phyloP scores from a whole-genome alignment of 225 moss, liverwort and hornwort genomes.

The Lunularia cruciata region DNA sequence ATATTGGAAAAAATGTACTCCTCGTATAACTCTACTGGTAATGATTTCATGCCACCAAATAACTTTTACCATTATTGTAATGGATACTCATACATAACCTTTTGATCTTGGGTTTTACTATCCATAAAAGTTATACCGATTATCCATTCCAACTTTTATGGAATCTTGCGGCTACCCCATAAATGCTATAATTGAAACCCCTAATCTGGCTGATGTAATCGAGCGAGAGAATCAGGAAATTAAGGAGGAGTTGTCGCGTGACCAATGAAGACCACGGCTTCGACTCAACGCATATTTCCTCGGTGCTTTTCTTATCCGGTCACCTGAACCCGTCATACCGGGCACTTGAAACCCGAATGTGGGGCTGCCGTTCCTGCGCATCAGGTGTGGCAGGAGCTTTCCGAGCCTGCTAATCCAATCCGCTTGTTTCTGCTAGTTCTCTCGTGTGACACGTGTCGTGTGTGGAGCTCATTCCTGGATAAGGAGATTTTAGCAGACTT shows the following conservation, averaged over 20 bases:
- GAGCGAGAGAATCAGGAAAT: too few relatives aligned
- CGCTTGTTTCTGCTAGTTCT: background rate
- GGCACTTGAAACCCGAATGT: background rate
- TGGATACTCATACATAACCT: too few relatives aligned
- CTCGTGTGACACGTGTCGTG: background rate
- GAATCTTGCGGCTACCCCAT: too few relatives aligned
- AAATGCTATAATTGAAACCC: too few relatives aligned
- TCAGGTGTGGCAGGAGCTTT: constrained; percentile 17
- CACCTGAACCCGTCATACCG: background rate
- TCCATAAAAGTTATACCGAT: too few relatives aligned
- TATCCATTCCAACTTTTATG: too few relatives aligned
- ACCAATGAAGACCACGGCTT: constrained; percentile 3
- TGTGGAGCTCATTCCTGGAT: background rate
- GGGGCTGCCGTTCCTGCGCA: constrained; percentile 1
- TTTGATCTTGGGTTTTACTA: too few relatives aligned
- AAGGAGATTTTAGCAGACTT: background rate
- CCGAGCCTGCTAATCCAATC: constrained; percentile 2
- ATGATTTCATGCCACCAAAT: too few relatives aligned
- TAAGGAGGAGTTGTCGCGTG: background rate
- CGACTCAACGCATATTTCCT: background rate
- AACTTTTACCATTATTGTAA: too few relatives aligned
- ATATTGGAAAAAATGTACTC: too few relatives aligned
- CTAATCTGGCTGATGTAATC: too few relatives aligned
- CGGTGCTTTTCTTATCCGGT: constrained; percentile 9
- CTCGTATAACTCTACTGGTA: too few relatives aligned